Conservation (phyloP, 345 rosid species). For the Citrus sp. region DNA sequence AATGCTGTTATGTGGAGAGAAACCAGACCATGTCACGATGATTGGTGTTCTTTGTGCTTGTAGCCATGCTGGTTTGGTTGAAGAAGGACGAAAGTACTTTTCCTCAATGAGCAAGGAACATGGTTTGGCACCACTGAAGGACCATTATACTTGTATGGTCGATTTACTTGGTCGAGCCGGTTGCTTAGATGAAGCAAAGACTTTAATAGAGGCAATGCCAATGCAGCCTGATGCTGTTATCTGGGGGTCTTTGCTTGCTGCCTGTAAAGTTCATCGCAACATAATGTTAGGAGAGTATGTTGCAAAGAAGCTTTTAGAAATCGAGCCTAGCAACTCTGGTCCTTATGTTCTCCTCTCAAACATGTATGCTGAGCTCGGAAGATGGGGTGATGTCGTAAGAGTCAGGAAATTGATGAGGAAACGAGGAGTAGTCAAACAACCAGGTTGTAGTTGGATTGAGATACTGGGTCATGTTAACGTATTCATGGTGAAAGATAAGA, state of each 20-base stretch:
- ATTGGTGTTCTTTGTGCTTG: constrained; percentile 84
- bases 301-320: constrained; percentile 66
- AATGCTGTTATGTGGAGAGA: constrained; percentile 63
- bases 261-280: constrained; percentile 74
- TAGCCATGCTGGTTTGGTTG: constrained; percentile 88
- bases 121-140: constrained; percentile 55
- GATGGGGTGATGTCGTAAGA: constrained; percentile 57
- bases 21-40: constrained; percentile 88
- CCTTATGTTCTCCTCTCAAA: constrained; percentile 91
- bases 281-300: constrained; percentile 56
- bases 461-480: constrained; percentile 49
- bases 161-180: constrained; percentile 90
- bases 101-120: constrained; percentile 46
- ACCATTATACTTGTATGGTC: constrained; percentile 87
- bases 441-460: constrained; percentile 90
- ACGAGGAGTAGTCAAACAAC: constrained; percentile 68
- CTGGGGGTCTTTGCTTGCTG: constrained; percentile 89
- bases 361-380: constrained; percentile 74
- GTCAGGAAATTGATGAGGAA: constrained; percentile 61
- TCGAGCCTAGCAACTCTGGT: constrained; percentile 64
- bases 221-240: constrained; percentile 75
- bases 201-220: constrained; percentile 72
- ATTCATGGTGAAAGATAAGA: constrained; percentile 81
- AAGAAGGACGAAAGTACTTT: constrained; percentile 61
- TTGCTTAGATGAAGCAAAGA: constrained; percentile 68